phyloP scores from a whole-genome alignment of 768 basidiomycete genomes.

The Steccherinum ochraceum region DNA sequence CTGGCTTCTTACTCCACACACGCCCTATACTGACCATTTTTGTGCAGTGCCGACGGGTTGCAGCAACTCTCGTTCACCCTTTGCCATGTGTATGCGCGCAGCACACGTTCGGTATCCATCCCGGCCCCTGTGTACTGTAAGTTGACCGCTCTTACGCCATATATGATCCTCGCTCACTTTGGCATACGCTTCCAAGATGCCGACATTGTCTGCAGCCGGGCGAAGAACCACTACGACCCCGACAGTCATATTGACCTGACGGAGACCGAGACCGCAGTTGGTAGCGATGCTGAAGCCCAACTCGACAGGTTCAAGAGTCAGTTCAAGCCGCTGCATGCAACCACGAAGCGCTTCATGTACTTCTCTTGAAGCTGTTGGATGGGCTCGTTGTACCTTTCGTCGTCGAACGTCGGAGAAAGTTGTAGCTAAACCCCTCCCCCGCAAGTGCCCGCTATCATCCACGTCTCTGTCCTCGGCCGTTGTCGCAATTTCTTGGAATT shows the following conservation, averaged over 20 bases:
- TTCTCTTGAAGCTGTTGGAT: constrained; percentile 23
- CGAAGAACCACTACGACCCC: constrained; percentile 78
- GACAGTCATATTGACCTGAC: constrained; percentile 49
- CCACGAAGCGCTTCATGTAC: constrained; percentile 35
- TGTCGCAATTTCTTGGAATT: too few relatives aligned
- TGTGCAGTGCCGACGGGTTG: constrained; percentile 51
- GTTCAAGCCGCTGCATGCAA: constrained; percentile 52
- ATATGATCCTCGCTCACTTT: neutral
- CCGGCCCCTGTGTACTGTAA: constrained; percentile 79
- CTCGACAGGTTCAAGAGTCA: constrained; percentile 35
- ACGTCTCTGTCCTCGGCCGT: too few relatives aligned
- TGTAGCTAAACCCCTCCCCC: too few relatives aligned
- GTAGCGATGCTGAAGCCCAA: constrained; percentile 30
- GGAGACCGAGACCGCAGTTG: constrained; percentile 45
- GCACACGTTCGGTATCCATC: constrained; percentile 77
- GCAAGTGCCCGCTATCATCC: too few relatives aligned
- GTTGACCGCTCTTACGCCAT: constrained; percentile 15
- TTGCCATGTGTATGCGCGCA: constrained; percentile 76
- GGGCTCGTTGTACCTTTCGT: neutral
- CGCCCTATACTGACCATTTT: neutral
- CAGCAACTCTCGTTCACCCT: constrained; percentile 70
- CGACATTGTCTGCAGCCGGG: constrained; percentile 69
- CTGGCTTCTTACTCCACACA: neutral
- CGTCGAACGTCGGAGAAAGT: too few relatives aligned
- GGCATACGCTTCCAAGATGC: constrained; percentile 46